Evolutionary conservation across 192 early-diverging fungal species (phyloP), one percentile per base, ranked within the genome.

Genomic region (Funneliformis mosseae): DNA sequence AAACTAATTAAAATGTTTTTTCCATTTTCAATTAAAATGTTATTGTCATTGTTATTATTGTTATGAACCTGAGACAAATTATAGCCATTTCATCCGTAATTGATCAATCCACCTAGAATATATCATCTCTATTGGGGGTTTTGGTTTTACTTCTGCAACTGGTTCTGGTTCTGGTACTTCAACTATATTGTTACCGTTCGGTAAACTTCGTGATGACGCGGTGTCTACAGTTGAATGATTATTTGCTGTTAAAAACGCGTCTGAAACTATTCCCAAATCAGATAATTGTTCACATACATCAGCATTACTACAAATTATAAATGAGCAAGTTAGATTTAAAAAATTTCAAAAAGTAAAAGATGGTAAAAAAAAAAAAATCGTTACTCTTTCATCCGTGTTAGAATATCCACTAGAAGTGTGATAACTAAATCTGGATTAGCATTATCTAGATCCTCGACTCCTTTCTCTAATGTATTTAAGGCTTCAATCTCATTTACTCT

Each of bases 21-120:
- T n/a, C n/a, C n/a, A n/a, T n/a, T n/a, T n/a, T n/a, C n/a, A n/a
- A n/a, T n/a, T n/a, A n/a, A n/a, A n/a, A n/a, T n/a, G n/a, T n/a
- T n/a, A n/a, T n/a, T n/a, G n/a, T n/a, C n/a, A n/a, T n/a, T n/a
- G n/a, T n/a, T n/a, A n/a, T n/a, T n/a, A n/a, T n/a, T n/a, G n/a
- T n/a, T n/a, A n/a, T n/a, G n/a, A n/a, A n/a, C n/a, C n/a, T n/a
- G n/a, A n/a, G n/a, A n/a, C n/a, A n/a, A n/a, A n/a, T 66, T 66
- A 66, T 66, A 25, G 81, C 85, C 85, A 86, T 71, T 86, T 86
- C 23, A 81, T 82, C 50, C 82, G 74, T 69, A 86, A 70, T 48
- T 84, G 85, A 38, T 84, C 85, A 42, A 86, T 84, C 85, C 85
- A 86, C 25, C 82, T 80, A 6, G 81, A 71, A 77, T 84, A 86